Base-by-base conservation (phyloP, 2,329 filamentous ascomycete genomes). In the Fusarium acutatum region DNA sequence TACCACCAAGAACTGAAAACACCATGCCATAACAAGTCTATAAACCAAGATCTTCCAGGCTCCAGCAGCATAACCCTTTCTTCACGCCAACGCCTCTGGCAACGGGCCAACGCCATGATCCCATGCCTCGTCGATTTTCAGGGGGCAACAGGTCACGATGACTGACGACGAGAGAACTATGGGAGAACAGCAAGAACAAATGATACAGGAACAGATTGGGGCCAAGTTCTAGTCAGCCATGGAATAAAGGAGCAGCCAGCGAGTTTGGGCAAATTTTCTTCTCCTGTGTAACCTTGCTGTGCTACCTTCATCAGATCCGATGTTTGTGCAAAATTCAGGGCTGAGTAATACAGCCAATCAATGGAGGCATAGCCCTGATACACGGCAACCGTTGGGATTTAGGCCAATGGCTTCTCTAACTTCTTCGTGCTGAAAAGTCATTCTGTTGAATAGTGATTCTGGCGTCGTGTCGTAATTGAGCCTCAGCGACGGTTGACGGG, bases 1-100 rank as follows among this genome's bases (percentile, higher is more conserved):
- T 77, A 63, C 65, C 67, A 46, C 54, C 56, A 57, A 69, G 64
- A 59, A 57, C 56, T 62, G 50, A 64, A 64, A 72, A 60, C 58
- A 75, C 71, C 71, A 76, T 74, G 54, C 60, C 72, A 61, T 75
- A 64, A 73, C 73, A 75, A 70, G 67, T 77, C 75, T 77, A 77
- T 77, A 59, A 67, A 64, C 60, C 66, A 61, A 67, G 38, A 59
- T 61, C 56, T 62, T 60, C 69, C 63, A 65, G 47, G 62, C 67
- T 72, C 46, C 61, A 67, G 52, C 62, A 66, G 53, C 56, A 67
- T 71, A 70, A 49, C 62, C 57, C 68, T 61, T 69, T 61, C 54
- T 73, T 64, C 75, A 49, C 71, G 62, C 69, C 63, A 72, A 77
- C 66, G 65, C 75, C 69, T 75, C 49, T 56, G 56, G 58, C 47